These are phyloP conservation scores for Penicillium robsamsonii DNA, from an alignment of 495 filamentous ascomycete genomes.

Conservation along the genomic window DNA sequence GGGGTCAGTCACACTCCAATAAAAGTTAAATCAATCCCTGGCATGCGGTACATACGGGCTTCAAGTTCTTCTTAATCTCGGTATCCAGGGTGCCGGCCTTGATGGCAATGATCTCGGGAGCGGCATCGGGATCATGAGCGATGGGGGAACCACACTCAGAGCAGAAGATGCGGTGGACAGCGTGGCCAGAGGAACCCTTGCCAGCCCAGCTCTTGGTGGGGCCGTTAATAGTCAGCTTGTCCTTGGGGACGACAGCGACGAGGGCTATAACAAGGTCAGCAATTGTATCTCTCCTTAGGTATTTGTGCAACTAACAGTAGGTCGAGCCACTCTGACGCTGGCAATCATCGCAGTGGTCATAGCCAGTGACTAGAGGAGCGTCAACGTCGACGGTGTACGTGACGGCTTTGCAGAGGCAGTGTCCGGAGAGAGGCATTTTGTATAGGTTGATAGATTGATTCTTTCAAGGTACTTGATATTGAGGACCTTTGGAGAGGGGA, in stretches of 20 bases:
- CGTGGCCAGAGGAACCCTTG: slow-evolving; percentile 53
- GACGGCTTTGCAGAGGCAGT: slow-evolving; percentile 69
- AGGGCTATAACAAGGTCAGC: slow-evolving; percentile 46
- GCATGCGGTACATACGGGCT: slow-evolving; percentile 52
- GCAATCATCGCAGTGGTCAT: slow-evolving; percentile 73
- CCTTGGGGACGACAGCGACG: slow-evolving; percentile 63
- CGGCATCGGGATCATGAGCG: slow-evolving; percentile 65
- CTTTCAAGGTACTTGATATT: slow-evolving; percentile 36
- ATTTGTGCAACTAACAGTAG: slow-evolving; percentile 50
- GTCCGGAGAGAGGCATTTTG: slow-evolving; percentile 60
- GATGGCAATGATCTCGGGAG: slow-evolving; percentile 64
- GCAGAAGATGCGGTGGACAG: slow-evolving; percentile 68
- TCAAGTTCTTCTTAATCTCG: slow-evolving; percentile 64
- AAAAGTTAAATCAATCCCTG: background rate
- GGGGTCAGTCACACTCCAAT: background rate
- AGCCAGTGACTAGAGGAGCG: slow-evolving; percentile 53
- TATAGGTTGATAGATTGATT: slow-evolving; percentile 28
- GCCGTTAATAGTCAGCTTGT: slow-evolving; percentile 57
- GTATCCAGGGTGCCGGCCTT: slow-evolving; percentile 62
- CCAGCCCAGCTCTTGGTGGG: slow-evolving; percentile 61
- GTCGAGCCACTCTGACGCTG: slow-evolving; percentile 67
- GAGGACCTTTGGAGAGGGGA: slow-evolving; percentile 30
- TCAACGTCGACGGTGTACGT: slow-evolving; percentile 60
- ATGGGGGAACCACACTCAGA: slow-evolving; percentile 66
- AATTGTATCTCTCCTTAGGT: background rate